These are phyloP conservation scores for Microcera coccophila DNA, from an alignment of 2,329 filamentous ascomycete species.

Conservation along the genomic window DNA sequence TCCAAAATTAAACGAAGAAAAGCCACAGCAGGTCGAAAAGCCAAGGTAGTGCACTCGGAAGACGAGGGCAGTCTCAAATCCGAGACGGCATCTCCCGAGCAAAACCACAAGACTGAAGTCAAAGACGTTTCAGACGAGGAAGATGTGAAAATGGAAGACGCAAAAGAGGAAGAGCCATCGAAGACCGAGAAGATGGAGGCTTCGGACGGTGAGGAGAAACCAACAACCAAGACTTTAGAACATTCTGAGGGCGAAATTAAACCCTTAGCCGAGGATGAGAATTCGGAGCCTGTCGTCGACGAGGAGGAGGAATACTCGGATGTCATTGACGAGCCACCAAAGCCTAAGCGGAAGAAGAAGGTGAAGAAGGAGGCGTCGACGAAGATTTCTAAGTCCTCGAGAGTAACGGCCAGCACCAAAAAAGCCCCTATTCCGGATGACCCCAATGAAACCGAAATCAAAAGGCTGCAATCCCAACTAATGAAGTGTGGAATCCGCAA, in stretches of 20 bases:
- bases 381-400: conserved; percentile 27
- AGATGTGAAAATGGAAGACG: conserved; percentile 6
- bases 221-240: neutral
- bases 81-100: conserved; percentile 1
- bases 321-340: conserved; percentile 69
- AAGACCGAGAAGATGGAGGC: neutral
- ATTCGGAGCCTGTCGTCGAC: conserved; percentile 19
- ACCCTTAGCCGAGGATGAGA: conserved; percentile 15
- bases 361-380: conserved; percentile 29
- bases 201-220: neutral
- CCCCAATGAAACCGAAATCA: conserved; percentile 75
- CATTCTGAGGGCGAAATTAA: conserved; percentile 11
- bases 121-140: conserved; percentile 20
- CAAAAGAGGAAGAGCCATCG: conserved; percentile 2
- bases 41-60: conserved; percentile 26
- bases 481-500: conserved; percentile 90
- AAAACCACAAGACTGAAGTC: conserved; percentile 7
- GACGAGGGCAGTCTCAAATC: conserved; percentile 19
- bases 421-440: conserved; percentile 39
- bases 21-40: conserved; percentile 9
- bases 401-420: conserved; percentile 22
- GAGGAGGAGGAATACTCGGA: conserved; percentile 41
- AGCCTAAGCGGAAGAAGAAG: conserved; percentile 56
- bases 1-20: conserved; percentile 19
- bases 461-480: conserved; percentile 80